Base-by-base conservation (phyloP, 208 protist species). In the Angomonas deanei region DNA sequence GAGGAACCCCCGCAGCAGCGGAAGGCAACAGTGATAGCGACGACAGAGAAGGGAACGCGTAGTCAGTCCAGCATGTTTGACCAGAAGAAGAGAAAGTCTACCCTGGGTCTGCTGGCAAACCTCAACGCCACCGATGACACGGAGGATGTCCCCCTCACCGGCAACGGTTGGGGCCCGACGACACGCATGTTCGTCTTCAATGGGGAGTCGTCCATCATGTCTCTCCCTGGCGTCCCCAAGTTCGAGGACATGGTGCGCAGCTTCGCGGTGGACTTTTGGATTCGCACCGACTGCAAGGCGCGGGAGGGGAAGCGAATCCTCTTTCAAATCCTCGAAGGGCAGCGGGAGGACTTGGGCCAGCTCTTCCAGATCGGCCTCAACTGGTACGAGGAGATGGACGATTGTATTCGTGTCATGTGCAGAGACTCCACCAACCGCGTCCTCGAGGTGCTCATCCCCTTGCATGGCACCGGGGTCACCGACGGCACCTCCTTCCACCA, bases 181-280 rank as follows among this genome's bases (percentile, higher is more conserved):
- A 72, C 84, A 3, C 62, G 69, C 0, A 63, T 72, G 27, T 91
- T 76, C 64, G 66, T 74, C 6, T 96, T 96, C 64, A 72, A 96
- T 61, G 89, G 89, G 11, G 76, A 74, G 34, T 61, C 65, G 1
- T 92, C 84, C 6, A 62, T 93, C 30, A 87, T 96, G 74, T 78
- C 80, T 5, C 61, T 96, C 46, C 89, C 89, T 30, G 84, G 84
- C 3, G 70, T 96, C n/a, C 89, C 89, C 1, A 78, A 80, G 33
- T 88, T 96, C 49, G 86, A 96, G 36, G 82, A 96, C 55, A 46
- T 96, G 24, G 70, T 96, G 15, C 84, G 86, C 5, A 75, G 74
- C 30, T 89, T 92, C 30, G 70, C 68, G 11, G 65, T 96, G 10
- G 89, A 96, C 74, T 93, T 96, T 48, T 96, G 89, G 86, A 78